These are phyloP conservation scores for Metschnikowia colocasiae DNA, from an alignment of 805 yeast genomes.

Conservation along the genomic window DNA sequence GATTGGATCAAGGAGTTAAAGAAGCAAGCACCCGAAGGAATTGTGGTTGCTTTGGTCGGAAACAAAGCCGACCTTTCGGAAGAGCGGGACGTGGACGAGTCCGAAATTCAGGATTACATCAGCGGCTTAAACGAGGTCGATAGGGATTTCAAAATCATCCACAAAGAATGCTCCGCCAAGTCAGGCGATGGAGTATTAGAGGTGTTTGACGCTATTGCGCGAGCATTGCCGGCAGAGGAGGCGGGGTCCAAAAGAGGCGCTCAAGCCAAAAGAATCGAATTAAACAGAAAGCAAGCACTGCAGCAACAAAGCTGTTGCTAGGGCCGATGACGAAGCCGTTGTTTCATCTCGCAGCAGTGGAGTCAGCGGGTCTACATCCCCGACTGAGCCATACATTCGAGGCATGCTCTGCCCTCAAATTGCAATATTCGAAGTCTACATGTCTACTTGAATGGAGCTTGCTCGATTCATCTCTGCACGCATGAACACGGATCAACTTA, in stretches of 20 bases:
- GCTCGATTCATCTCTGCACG: neutral
- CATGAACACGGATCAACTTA: neutral
- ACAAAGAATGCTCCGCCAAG: conserved; percentile 44
- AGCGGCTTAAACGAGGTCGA: conserved; percentile 18
- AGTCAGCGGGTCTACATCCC: neutral
- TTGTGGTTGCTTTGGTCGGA: conserved; percentile 90
- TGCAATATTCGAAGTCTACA: neutral
- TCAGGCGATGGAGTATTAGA: conserved; percentile 43
- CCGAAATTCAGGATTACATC: conserved; percentile 48
- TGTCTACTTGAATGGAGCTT: neutral
- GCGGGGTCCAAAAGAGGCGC: conserved; percentile 17
- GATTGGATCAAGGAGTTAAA: conserved; percentile 97
- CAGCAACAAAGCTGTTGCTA: conserved; percentile 19
- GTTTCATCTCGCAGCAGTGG: neutral
- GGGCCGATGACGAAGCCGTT: neutral
- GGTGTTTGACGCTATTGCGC: conserved; percentile 36
- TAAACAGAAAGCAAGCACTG: conserved; percentile 13
- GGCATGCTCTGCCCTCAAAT: too few species aligned
- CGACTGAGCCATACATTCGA: neutral
- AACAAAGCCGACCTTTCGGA: conserved; percentile 82
- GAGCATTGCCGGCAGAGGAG: conserved; percentile 42
- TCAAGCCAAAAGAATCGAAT: conserved; percentile 16
- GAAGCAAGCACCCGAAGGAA: conserved; percentile 91
- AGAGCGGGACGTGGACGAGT: conserved; percentile 41
- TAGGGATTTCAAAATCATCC: conserved; percentile 24